phyloP scores from a whole-genome alignment of 1,139 yeast genomes.

The Spathaspora jeffriesii region DNA sequence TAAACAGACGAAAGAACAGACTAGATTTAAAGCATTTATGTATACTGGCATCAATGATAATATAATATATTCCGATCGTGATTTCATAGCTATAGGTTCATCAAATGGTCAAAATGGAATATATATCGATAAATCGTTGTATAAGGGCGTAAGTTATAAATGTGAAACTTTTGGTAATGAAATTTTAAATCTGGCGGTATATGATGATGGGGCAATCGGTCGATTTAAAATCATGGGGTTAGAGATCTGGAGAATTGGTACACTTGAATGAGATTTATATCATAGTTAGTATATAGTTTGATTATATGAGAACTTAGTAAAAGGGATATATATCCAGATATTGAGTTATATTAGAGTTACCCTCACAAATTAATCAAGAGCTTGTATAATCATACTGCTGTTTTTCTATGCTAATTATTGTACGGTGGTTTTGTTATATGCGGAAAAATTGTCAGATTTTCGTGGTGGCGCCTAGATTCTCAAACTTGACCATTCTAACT shows the following conservation, averaged over 20 bases:
- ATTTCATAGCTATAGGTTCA: constrained; percentile 85
- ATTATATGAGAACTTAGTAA: neutral
- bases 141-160: constrained; percentile 73
- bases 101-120: constrained; percentile 90
- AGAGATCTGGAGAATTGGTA: constrained; percentile 84
- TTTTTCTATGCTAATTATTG: too few relatives aligned
- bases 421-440: too few relatives aligned
- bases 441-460: too few relatives aligned
- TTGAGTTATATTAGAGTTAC: too few relatives aligned
- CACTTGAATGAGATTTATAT: constrained; percentile 11
- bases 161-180: constrained; percentile 94
- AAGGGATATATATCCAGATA: too few relatives aligned
- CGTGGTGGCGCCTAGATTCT: too few relatives aligned
- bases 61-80: constrained; percentile 77
- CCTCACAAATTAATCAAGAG: too few relatives aligned
- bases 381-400: too few relatives aligned
- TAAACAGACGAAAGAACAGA: constrained; percentile 10
- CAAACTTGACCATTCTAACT: too few relatives aligned
- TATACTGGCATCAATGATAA: constrained; percentile 90
- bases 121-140: constrained; percentile 78
- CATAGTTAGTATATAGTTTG: neutral
- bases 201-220: constrained; percentile 43
- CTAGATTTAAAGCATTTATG: constrained; percentile 75
- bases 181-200: constrained; percentile 41
- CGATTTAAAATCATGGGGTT: constrained; percentile 75